Percentiles rank a stretch among this genome's conserved stretches.
Conservation (phyloP, 345 rosid genomes). For the Nasturtium officinale region DNA sequence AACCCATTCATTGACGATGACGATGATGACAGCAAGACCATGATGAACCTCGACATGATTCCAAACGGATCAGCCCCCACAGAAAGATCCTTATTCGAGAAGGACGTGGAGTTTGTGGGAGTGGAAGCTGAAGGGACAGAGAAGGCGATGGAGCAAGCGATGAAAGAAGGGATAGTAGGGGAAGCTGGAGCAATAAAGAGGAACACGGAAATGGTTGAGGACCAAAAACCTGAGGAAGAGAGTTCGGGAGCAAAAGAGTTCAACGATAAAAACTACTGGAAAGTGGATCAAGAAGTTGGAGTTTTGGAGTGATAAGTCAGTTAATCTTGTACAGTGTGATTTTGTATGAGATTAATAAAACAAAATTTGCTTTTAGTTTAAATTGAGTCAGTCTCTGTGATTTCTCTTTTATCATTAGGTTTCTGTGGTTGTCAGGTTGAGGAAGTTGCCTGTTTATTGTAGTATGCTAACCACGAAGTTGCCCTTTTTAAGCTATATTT, state of each 20-base stretch:
- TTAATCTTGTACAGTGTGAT: slow-evolving; percentile 41
- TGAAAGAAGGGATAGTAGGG: slow-evolving; percentile 90
- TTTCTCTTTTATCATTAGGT: slow-evolving; percentile 3
- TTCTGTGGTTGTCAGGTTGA: not conserved
- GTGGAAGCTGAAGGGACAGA: slow-evolving; percentile 85
- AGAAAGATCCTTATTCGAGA: slow-evolving; percentile 78
- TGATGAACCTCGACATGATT: slow-evolving; percentile 48
- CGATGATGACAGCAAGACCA: slow-evolving; percentile 42
- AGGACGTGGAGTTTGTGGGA: slow-evolving; percentile 96
- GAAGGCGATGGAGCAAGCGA: slow-evolving; percentile 93
- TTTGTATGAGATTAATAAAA: slow-evolving; percentile 33
- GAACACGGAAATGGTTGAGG: slow-evolving; percentile 57
- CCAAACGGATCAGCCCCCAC: slow-evolving; percentile 46
- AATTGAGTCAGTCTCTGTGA: slow-evolving; percentile 6
- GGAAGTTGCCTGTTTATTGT: not conserved
- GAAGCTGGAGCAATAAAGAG: slow-evolving; percentile 90
- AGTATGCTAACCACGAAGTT: not conserved
- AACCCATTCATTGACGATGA: slow-evolving; percentile 78
- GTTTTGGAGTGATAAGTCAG: slow-evolving; percentile 60
- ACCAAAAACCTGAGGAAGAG: slow-evolving; percentile 62
- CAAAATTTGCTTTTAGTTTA: slow-evolving; percentile 15
- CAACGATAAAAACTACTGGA: slow-evolving; percentile 94
- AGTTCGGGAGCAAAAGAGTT: slow-evolving; percentile 71
- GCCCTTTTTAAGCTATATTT: not conserved
- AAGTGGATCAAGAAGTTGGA: slow-evolving; percentile 84